A percentile compares a stretch with the other conserved stretches of the same genome.
These are phyloP conservation scores for Lathyrus tuberosus DNA, from an alignment of 306 rosid species.

Conservation along the genomic window DNA sequence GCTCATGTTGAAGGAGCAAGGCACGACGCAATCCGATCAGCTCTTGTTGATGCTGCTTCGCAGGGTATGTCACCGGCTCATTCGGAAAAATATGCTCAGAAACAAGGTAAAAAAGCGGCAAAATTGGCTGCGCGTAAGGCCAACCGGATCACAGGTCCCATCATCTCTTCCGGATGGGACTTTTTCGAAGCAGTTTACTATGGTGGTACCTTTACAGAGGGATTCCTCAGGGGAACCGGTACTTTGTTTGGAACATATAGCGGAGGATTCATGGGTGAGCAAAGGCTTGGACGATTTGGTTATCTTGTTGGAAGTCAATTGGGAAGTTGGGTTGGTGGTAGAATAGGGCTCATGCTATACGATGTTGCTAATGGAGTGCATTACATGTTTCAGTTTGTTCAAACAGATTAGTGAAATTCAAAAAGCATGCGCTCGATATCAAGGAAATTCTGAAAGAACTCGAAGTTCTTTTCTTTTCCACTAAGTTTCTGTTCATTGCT, in stretches of 20 bases:
- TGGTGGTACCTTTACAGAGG: conserved; percentile 76
- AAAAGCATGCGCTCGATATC: conserved; percentile 27
- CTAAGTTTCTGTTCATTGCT: conserved; percentile 44
- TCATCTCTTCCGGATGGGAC: conserved; percentile 90
- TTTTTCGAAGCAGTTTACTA: conserved; percentile 84
- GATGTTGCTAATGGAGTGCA: conserved; percentile 79
- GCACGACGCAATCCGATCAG: conserved; percentile 51
- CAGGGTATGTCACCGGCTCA: conserved; percentile 55
- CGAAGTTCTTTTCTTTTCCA: conserved; percentile 26
- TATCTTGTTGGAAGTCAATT: conserved; percentile 84
- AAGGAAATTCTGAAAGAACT: conserved; percentile 46
- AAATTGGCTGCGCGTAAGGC: conserved; percentile 66
- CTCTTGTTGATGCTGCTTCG: conserved; percentile 58
- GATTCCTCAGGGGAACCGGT: conserved; percentile 70
- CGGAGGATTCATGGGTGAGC: conserved; percentile 75
- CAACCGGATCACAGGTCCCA: conserved; percentile 70
- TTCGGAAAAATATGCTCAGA: conserved; percentile 63
- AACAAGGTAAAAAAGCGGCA: conserved; percentile 78
- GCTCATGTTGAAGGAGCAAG: conserved; percentile 72
- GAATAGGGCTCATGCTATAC: conserved; percentile 79
- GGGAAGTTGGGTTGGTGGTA: conserved; percentile 97
- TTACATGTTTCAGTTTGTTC: conserved; percentile 57
- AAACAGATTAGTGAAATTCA: conserved; percentile 40
- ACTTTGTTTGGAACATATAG: conserved; percentile 73
- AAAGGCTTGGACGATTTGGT: conserved; percentile 80